Conservation (phyloP, 2,329 filamentous ascomycete species). For the Aspergillus sp. region DNA sequence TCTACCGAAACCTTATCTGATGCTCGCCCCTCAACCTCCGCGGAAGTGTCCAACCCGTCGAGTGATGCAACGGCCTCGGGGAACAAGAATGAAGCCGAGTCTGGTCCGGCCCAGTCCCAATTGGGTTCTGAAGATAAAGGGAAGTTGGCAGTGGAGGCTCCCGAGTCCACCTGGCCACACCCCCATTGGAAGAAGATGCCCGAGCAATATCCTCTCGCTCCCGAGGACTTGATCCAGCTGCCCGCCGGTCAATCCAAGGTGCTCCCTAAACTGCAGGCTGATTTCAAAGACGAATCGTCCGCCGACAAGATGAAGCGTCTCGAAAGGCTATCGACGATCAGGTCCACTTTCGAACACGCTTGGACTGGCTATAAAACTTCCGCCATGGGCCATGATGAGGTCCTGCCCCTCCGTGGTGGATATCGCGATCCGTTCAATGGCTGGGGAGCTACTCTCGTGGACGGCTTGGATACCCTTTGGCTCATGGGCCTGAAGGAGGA, state of each 20-base stretch:
- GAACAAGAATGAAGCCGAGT: constrained; percentile 9
- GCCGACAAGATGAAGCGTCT: constrained; percentile 63
- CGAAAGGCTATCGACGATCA: constrained; percentile 66
- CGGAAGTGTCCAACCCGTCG: constrained; percentile 1
- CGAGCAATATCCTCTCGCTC: constrained; percentile 76
- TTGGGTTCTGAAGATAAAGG: constrained; percentile 35
- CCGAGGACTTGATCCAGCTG: constrained; percentile 70
- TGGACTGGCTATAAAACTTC: constrained; percentile 80
- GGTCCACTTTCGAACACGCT: constrained; percentile 71
- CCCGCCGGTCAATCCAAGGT: constrained; percentile 69
- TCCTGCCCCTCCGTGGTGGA: constrained; percentile 69
- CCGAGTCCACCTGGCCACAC: constrained; percentile 28
- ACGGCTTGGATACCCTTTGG: constrained; percentile 80
- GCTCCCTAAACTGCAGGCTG: constrained; percentile 75
- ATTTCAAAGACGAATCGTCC: constrained; percentile 66
- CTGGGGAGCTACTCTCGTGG: constrained; percentile 86
- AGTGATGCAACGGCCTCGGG: constrained; percentile 7
- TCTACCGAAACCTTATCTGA: not conserved
- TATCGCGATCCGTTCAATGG: constrained; percentile 82
- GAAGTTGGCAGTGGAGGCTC: constrained; percentile 32
- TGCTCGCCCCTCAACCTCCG: constrained; percentile 2
- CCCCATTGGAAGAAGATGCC: constrained; percentile 72
- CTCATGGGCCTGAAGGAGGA: constrained; percentile 79
- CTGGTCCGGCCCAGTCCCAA: not conserved
- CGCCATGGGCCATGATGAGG: constrained; percentile 85